Base-by-base conservation (phyloP, 208 protist species). In the Leishmania lainsoni region DNA sequence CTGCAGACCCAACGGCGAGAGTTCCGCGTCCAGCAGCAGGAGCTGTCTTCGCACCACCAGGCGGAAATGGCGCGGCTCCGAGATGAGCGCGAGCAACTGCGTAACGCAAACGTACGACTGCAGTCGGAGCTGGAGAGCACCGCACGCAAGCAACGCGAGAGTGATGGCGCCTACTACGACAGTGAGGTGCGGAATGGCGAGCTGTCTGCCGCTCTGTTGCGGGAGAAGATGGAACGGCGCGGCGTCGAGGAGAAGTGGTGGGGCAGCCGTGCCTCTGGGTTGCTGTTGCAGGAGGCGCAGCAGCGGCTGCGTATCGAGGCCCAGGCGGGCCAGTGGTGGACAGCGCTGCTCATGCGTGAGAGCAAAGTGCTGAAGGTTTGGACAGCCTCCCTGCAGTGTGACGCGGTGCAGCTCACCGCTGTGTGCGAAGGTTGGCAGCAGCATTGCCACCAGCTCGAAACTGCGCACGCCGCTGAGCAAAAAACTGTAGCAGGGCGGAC, bases 351-450 rank as follows among this genome's bases (percentile, higher is more conserved):
- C 58, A 61, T 54, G 72, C 80, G 77, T n/a, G 80, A 82, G 80
- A 56, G 75, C 35, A 68, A 48, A 8, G 54, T 68, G 61, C 54
- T 87, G 45, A 79, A 76, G 32, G 80, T 80, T 29, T 82, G 76
- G 80, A 76, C 72, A 0, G 77, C 69, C 20, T 29, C 75, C 3
- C 42, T 76, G 56, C 75, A 79, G 2, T 66, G 32, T 76, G 85
- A 88, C n/a, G 35, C 58, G 49, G 75, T 45, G 39, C 78, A 84
- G 73, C 76, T 84, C 29, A 83, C 78, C 26, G 54, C 66, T 14
- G 81, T 86, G 20, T 88, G 85, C 58, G 78, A 85, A 10, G 78
- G 79, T 12, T 88, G 85, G 85, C 73, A 88, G 75, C n/a, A 45
- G 20, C 81, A 89, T 52, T 84, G 81, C 76, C 48, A 66, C 51